A percentile compares a stretch with the other conserved stretches of the same genome.
Conservation (phyloP, 257 asterid species). For the Thymus mandschuricus region DNA sequence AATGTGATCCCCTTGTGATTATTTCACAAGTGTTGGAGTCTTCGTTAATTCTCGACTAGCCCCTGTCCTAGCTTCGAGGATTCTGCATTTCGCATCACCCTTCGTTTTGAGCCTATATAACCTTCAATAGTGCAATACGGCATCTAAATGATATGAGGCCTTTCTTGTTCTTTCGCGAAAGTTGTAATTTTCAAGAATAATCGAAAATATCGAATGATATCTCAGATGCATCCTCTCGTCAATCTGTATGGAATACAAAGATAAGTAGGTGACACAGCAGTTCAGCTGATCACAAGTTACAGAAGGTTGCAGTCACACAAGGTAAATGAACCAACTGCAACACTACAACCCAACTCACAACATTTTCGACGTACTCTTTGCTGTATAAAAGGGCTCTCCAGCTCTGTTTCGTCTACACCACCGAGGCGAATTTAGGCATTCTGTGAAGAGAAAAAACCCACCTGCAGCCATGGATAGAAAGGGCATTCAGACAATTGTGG, state of each 20-base stretch:
- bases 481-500: slow-evolving; percentile 26
- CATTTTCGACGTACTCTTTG: not conserved
- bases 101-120: no score
- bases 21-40: no score
- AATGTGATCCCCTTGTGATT: no score
- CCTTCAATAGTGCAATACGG: no score
- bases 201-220: not conserved
- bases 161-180: not conserved
- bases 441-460: not conserved
- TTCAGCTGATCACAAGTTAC: slow-evolving; percentile 31
- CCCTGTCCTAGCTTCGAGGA: no score
- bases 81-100: no score
- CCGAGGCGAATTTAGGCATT: not conserved
- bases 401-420: slow-evolving; percentile 10
- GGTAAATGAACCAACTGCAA: slow-evolving; percentile 43
- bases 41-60: no score
- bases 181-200: not conserved
- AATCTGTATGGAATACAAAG: not conserved
- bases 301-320: slow-evolving; percentile 33
- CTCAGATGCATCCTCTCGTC: not conserved
- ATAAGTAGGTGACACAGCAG: not conserved
- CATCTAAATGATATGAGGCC: not conserved
- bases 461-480: slow-evolving; percentile 36
- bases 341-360: not conserved
- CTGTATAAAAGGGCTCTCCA: slow-evolving; percentile 23